A percentile compares a stretch with the other conserved stretches of the same genome.
Conservation (phyloP, 352 stramenopile species). For the Aphanomyces stellatus region DNA sequence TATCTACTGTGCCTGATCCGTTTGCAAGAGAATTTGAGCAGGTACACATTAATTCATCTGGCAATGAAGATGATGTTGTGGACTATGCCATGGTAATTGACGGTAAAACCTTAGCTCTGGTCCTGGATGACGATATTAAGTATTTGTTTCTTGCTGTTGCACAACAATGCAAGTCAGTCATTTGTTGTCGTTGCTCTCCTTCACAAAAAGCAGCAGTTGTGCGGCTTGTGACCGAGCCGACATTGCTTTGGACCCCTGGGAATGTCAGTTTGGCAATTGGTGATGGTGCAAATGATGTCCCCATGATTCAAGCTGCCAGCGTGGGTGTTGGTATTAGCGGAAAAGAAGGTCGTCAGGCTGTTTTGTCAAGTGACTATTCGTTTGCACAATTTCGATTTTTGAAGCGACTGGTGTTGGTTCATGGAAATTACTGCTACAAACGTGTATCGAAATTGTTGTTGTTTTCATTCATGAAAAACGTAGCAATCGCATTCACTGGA, state of each 20-base stretch:
- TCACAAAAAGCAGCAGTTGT: constrained; percentile 81
- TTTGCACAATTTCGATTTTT: constrained; percentile 79
- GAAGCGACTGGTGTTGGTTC: constrained; percentile 71
- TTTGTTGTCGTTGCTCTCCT: constrained; percentile 79
- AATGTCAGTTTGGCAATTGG: constrained; percentile 84
- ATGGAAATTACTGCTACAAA: constrained; percentile 89
- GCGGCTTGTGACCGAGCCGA: constrained; percentile 80
- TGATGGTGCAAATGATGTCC: constrained; percentile 79
- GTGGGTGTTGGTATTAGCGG: constrained; percentile 79
- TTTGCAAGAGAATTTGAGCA: constrained; percentile 29
- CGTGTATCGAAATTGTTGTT: constrained; percentile 83
- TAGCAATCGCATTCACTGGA: constrained; percentile 74
- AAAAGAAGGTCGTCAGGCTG: constrained; percentile 78
- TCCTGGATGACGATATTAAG: constrained; percentile 84
- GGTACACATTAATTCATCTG: constrained; percentile 50
- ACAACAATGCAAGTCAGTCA: constrained; percentile 84
- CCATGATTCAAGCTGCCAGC: constrained; percentile 84
- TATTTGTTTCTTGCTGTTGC: constrained; percentile 82
- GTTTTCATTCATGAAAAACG: constrained; percentile 87
- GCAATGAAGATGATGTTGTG: constrained; percentile 64
- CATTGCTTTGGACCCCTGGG: constrained; percentile 78
- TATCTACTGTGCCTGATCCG: constrained; percentile 26
- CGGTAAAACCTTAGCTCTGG: constrained; percentile 69
- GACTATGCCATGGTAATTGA: constrained; percentile 89
- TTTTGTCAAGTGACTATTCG: constrained; percentile 78